Evolutionary conservation across 2,329 filamentous ascomycete genomes (phyloP), one percentile per base, ranked within the genome.

Genomic region (Cladosporium sp.): DNA sequence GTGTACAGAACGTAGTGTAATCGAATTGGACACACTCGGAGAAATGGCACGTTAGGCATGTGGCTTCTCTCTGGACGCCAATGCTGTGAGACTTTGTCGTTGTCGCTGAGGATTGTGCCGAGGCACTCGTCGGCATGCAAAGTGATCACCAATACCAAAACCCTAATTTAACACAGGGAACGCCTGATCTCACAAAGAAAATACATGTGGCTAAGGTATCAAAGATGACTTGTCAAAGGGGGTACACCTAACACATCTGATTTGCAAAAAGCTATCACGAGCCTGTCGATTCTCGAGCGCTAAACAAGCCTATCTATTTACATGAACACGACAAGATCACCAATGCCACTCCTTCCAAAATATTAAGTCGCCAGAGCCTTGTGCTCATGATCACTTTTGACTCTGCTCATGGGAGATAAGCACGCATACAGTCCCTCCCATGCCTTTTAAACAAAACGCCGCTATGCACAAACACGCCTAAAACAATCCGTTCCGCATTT

Each of bases 381-480:
- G 10, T 18, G 18, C 26, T 32, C n/a, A 21, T 18, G n/a, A 41
- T 36, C 21, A n/a, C n/a, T 41, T 21, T 58, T 34, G n/a, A 5
- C n/a, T 34, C n/a, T 24, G 18, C 34, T 24, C 24, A 3, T 12
- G 7, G 26, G 41, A 36, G 14, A 34, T 12, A 24, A 24, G 24
- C 55, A 58, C 38, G 21, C 55, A 36, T 36, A 32, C 21, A 34
- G n/a, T 14, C 30, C 51, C 26, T 55, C 11, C 38, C 15, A 32
- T 44, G 6, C 38, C 26, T 3, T 38, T 21, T 26, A 36, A 52
- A 21, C 21, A 30, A 59, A 62, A 62, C n/a, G 14, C 59, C 44
- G n/a, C 44, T 51, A 62, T 62, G 59, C 44, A 51, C 44, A 62
- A 62, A 24, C 28, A 32, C n/a, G n/a, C 15, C 18, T 24, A 62